phyloP scores from a whole-genome alignment of 768 basidiomycete genomes.

The Zangia roseola region DNA sequence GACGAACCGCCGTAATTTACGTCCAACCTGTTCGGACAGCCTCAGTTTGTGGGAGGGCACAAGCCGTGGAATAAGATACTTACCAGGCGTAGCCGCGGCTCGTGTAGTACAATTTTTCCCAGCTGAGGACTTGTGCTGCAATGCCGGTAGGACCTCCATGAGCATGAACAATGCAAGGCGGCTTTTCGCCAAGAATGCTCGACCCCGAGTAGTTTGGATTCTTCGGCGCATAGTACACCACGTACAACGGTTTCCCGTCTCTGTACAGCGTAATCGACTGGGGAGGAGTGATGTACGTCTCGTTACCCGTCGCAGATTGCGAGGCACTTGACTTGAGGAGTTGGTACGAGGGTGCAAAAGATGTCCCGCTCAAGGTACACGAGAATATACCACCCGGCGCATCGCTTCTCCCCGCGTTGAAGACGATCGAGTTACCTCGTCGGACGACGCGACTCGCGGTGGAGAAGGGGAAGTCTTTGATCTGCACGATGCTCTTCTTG shows the following conservation, averaged over 20 bases:
- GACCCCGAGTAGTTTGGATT: conserved; percentile 59
- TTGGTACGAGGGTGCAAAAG: conserved; percentile 22
- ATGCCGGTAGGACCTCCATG: conserved; percentile 74
- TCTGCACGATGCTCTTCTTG: conserved; percentile 25
- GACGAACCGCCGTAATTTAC: conserved; percentile 79
- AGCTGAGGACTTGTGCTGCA: conserved; percentile 45
- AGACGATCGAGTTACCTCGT: conserved; percentile 27
- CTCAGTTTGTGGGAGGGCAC: not conserved
- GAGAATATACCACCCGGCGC: conserved; percentile 31
- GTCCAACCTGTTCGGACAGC: conserved; percentile 46
- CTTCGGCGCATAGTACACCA: conserved; percentile 64
- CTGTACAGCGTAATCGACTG: conserved; percentile 43
- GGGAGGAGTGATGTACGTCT: conserved; percentile 45
- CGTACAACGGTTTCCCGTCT: conserved; percentile 46
- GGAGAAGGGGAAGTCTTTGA: conserved; percentile 35
- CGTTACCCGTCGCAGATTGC: conserved; percentile 7
- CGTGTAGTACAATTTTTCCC: conserved; percentile 65
- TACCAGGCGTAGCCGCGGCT: conserved; percentile 75
- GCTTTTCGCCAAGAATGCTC: conserved; percentile 49
- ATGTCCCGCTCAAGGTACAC: conserved; percentile 24
- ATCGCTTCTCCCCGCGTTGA: conserved; percentile 34
- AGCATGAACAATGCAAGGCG: conserved; percentile 62
- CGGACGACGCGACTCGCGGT: conserved; percentile 25
- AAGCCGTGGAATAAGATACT: conserved; percentile 2
- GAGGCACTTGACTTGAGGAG: conserved; percentile 27